These are phyloP conservation scores for Boletus vermiculosoides DNA, from an alignment of 768 basidiomycete species.

Conservation along the genomic window DNA sequence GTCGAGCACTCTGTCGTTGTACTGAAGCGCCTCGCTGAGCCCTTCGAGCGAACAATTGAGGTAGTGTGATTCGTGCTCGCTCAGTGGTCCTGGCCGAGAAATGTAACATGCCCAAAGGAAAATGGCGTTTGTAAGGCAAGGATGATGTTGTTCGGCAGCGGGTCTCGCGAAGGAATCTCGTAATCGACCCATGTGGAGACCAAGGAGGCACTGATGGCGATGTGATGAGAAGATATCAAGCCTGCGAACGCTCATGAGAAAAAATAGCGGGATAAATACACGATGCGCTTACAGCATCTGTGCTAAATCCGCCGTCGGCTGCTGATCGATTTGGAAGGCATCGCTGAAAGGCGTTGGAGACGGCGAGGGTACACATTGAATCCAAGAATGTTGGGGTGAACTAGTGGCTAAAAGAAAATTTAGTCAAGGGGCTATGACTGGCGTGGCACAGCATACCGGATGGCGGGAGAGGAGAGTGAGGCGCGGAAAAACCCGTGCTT, in stretches of 20 bases:
- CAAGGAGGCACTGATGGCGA: constrained; percentile 71
- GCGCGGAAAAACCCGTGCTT: constrained; percentile 50
- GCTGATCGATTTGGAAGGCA: constrained; percentile 43
- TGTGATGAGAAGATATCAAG: constrained; percentile 75
- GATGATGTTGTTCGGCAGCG: constrained; percentile 62
- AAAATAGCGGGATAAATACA: constrained; percentile 3
- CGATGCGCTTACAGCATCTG: constrained; percentile 56
- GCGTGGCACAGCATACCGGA: constrained; percentile 40
- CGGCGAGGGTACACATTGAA: constrained; percentile 47
- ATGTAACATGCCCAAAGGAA: constrained; percentile 84
- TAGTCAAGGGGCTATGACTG: background rate
- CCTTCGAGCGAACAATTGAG: constrained; percentile 61
- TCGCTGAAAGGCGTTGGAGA: constrained; percentile 56
- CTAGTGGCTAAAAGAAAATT: constrained; percentile 36
- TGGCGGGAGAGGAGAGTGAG: constrained; percentile 57
- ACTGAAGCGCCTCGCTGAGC: constrained; percentile 61
- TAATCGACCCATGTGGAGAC: constrained; percentile 64
- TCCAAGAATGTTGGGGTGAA: constrained; percentile 55
- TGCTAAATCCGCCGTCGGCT: constrained; percentile 57
- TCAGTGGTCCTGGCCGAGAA: constrained; percentile 66
- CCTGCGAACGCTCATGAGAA: constrained; percentile 37
- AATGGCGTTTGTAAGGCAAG: constrained; percentile 75
- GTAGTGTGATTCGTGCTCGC: constrained; percentile 72
- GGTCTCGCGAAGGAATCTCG: constrained; percentile 58
- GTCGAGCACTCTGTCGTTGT: constrained; percentile 57